Base-by-base conservation (phyloP, 2,329 filamentous ascomycete genomes). In the Helicocarpus griseus region DNA sequence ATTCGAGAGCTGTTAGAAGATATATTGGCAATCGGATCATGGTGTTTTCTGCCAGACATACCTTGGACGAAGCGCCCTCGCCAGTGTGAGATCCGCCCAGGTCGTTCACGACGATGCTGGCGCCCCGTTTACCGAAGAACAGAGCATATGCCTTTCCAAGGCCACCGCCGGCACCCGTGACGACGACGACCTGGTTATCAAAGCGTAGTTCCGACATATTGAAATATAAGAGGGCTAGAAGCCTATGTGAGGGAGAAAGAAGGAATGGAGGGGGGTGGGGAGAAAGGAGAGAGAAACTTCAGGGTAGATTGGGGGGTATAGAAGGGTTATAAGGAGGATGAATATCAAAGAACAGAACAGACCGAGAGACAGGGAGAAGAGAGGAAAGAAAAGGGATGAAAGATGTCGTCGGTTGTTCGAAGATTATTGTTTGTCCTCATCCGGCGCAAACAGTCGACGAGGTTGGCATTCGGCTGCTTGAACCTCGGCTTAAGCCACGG, bases 91-190 rank as follows among this genome's bases (percentile, higher is more conserved):
- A 93, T 48, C 82, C 88, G 56, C 93, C 93, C 48, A 97, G 80
- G 68, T 98, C 93, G 71, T 98, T 98, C 63, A 98, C 93, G 45
- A 98, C 91, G 61, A 95, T 87, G 71, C 86, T 94, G 61, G 89
- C 93, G 64, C 93, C 93, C 66, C 91, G 83, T 52, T 87, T 89
- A 53, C 81, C 93, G 67, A 95, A 97, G 77, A 95, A 97, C 54
- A 85, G 75, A 60, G 86, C 85, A 73, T 94, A 94, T 67, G 84
- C 83, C 72, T 84, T 87, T 58, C 87, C 87, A 52, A 93, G 72
- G 58, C 88, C 88, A 69, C 86, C 87, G 57, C 88, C 88, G 56
- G 87, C 87, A 63, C 88, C 89, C 45, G 88, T 95, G 59, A 95
- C 83, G 59, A 95, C 87, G 62, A 90, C 87, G 60, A 88, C 89